Base-by-base conservation (phyloP, 139 green algal species). In the Tetradesmus lagerheimii region DNA sequence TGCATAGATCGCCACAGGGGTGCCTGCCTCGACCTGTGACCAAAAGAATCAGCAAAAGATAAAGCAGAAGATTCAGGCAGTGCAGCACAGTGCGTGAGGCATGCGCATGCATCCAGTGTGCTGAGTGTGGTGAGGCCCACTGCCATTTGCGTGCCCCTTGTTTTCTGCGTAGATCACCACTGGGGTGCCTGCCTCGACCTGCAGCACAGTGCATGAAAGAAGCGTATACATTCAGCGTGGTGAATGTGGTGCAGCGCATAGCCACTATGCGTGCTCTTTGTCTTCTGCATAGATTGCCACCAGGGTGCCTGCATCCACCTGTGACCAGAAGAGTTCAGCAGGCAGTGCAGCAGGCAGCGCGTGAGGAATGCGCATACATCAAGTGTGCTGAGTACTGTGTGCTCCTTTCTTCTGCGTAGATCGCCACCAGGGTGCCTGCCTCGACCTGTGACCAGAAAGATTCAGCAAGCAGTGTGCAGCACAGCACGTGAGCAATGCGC, bases 71-170 rank as follows among this genome's bases (percentile, higher is more conserved):
- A 9, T 57, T 14, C 37, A 34, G 29, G 66, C 66, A 76, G 27
- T 1, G 39, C 15, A 39, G 6, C 12, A 38, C 29, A 53, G 43
- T n/a, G 47, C 15, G 43, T 27, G 41, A 39, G 50, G 47, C 27
- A 8, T 25, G 43, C 25, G 2, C 25, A 27, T 2, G 18, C 50
- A 64, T 64, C 2, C 45, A 76, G 41, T 34, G 96, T 99, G 15
- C 95, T 98, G 96, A 99, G 97, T 41, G 96, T 98, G 15, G 96
- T 98, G 66, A 97, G 91, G 0, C 98, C 98, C 37, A 99, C 91
- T 0, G 98, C 98, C 91, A 99, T n/a, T 97, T 5, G 98, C 96
- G 83, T 97, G 93, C 91, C 99, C 95, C 90, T 99, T 99, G 74
- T 92, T 94, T 76, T 97, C 96, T 0, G 91, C 97, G 91, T 97